Evolutionary conservation across 306 rosid genomes (phyloP).

Genomic region (Notholithocarpus densiflorus): DNA sequence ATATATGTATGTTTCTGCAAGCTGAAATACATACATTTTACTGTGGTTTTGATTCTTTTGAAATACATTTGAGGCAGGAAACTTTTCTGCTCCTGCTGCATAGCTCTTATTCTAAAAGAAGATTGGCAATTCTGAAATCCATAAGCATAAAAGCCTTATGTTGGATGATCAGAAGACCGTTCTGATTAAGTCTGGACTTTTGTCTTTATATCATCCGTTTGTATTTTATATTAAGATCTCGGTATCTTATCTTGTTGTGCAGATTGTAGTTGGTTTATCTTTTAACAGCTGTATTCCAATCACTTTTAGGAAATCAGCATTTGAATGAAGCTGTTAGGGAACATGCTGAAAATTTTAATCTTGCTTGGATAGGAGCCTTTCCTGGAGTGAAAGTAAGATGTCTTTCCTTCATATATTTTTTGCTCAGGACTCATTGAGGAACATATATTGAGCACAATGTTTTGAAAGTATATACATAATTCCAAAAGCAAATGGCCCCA

Average conservation of each 20-base stretch:
- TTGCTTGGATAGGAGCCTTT: slow-evolving; percentile 36
- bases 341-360: slow-evolving; percentile 15
- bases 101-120: neutral
- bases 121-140: neutral
- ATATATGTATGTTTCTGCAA: neutral
- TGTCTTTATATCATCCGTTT: neutral
- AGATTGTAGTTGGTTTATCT: neutral
- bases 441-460: no score
- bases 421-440: neutral
- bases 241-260: neutral
- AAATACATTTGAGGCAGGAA: neutral
- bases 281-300: neutral
- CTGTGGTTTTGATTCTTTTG: neutral
- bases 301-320: slow-evolving; percentile 16
- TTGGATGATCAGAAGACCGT: neutral
- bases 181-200: neutral
- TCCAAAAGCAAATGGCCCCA: neutral
- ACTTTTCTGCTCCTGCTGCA: neutral
- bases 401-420: neutral
- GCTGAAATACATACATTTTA: neutral
- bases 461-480: neutral
- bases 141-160: neutral
- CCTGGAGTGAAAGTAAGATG: slow-evolving; percentile 29
- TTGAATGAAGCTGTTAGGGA: slow-evolving; percentile 24
- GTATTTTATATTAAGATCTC: neutral